These are phyloP conservation scores for Cladosporium sp. DNA, from an alignment of 2,329 filamentous ascomycete genomes.

Conservation along the genomic window DNA sequence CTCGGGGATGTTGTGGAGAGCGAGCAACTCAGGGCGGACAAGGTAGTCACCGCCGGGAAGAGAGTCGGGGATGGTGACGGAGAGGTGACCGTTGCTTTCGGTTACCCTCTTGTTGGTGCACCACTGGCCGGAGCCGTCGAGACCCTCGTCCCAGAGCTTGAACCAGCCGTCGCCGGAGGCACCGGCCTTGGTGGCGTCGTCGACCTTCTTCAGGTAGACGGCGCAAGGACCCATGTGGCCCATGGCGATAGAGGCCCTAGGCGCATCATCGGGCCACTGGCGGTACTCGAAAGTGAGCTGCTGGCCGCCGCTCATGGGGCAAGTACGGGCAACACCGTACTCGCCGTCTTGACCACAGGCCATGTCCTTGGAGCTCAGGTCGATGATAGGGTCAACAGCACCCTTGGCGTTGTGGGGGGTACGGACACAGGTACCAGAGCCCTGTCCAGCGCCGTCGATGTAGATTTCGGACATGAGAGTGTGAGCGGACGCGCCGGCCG, in stretches of 20 bases:
- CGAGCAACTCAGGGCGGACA: constrained; percentile 65
- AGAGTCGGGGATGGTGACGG: constrained; percentile 57
- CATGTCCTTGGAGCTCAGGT: constrained; percentile 59
- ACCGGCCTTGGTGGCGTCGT: constrained; percentile 50
- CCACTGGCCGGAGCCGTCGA: constrained; percentile 54
- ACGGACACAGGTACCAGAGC: constrained; percentile 67
- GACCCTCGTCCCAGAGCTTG: constrained; percentile 69
- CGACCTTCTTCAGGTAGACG: constrained; percentile 69
- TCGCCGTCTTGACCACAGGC: constrained; percentile 58
- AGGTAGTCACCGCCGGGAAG: constrained; percentile 66
- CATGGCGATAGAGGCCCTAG: constrained; percentile 54
- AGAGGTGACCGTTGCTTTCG: constrained; percentile 59
- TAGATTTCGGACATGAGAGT: constrained; percentile 62
- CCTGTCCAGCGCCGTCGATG: constrained; percentile 53
- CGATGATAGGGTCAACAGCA: constrained; percentile 55
- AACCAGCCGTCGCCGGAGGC: constrained; percentile 66
- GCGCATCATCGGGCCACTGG: constrained; percentile 52
- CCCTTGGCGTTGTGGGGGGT: constrained; percentile 54
- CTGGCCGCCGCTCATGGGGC: constrained; percentile 45
- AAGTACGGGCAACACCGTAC: constrained; percentile 46
- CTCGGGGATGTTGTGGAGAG: constrained; percentile 58
- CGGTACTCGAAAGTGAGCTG: constrained; percentile 66
- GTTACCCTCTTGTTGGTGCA: constrained; percentile 67
- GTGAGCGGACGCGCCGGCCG: constrained; percentile 37
- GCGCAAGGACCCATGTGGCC: constrained; percentile 66